Base-by-base conservation (phyloP, 495 filamentous ascomycete genomes). In the Tuber borchii region DNA sequence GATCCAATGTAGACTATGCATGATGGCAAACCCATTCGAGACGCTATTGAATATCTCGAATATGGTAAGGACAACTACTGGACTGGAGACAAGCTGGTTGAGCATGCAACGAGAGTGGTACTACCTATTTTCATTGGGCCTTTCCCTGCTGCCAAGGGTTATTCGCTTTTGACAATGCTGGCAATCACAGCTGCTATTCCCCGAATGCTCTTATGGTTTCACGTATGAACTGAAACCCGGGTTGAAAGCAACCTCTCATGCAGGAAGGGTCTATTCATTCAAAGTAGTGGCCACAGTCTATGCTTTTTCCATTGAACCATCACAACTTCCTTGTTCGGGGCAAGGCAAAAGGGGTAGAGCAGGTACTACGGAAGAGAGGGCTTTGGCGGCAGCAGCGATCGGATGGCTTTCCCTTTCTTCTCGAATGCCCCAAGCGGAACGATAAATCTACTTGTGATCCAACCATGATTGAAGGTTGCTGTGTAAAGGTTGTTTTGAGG, bases 1-100 rank as follows among this genome's bases (percentile, higher is more conserved):
- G 70, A 68, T 72, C 70, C 70, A 19, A 76, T 74, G 39, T 77
- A 48, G 71, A 48, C 44, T 9, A 42, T 42, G n/a, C 22, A 70
- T 14, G n/a, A 51, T 75, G 72, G 48, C 16, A 46, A 43, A n/a
- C 72, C 75, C 0, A 48, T 75, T 19, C 61, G 34, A 20, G 73
- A 78, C 45, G 43, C 68, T 39, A 65, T 73, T 16, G 39, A 78
- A 22, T 75, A 56, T 70, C 45, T 75, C 3, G 73, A 78, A 65
- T 78, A 77, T 26, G 26, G 61, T 3, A 73, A 76, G 31, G 44
- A 73, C 39, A 73, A 73, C 56, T 76, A 76, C 39, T 73, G 43
- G 74, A 73, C 74, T 31, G 71, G 71, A 20, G 74, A 76, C 5
- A 45, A 65, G 14, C 73, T 76, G 26, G 48, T 76, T 26, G 70